Evolutionary conservation across 805 yeast genomes (phyloP), one percentile per base, ranked within the genome.

Genomic region (Deakozyma indianensis): DNA sequence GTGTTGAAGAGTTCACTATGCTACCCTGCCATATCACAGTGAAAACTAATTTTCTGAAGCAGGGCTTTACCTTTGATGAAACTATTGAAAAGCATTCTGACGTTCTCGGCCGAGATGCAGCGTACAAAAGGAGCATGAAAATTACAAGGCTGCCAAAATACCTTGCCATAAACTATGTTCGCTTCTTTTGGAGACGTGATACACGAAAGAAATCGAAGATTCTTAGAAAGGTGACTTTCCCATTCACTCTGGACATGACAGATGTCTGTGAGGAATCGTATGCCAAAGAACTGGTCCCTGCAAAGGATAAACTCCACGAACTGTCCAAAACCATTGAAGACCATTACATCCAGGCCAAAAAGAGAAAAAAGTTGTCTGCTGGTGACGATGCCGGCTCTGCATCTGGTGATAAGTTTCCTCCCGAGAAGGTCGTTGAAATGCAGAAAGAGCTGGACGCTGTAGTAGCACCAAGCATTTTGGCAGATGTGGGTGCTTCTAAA

Each of bases 181-280:
- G 99, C 58, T 92, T 92, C 61, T 92, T 78, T 63, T 92, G 98
- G 98, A 84, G 90, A 60, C 76, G 90, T 59, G 94, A 90, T 47
- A 83, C 94, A 2, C 77, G 76, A 52, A 83, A 82, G 64, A 92
- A 92, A 67, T 83, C 95, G 18, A 92, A 92, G 65, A 92, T 92
- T 59, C 71, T 92, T 61, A 79, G 98, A 61, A 86, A 82, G 66
- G 98, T 92, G 22, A 83, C 80, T 51, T 92, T 92, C 67, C 99
- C 99, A 38, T 83, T 87, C 65, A 92, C 84, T 62, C 68, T 90
- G 47, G 99, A 92, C 61, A 70, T 86, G 35, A 74, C 88, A 16
- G 96, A 88, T 58, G 67, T 88, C 66, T 71, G 92, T 54, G 87
- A 87, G 48, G 87, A 78, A n/a, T 78, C 76, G 9, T 75, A 87